These are phyloP conservation scores for Suhomyces anneliseae DNA, from an alignment of 1,139 yeast genomes.

Conservation along the genomic window DNA sequence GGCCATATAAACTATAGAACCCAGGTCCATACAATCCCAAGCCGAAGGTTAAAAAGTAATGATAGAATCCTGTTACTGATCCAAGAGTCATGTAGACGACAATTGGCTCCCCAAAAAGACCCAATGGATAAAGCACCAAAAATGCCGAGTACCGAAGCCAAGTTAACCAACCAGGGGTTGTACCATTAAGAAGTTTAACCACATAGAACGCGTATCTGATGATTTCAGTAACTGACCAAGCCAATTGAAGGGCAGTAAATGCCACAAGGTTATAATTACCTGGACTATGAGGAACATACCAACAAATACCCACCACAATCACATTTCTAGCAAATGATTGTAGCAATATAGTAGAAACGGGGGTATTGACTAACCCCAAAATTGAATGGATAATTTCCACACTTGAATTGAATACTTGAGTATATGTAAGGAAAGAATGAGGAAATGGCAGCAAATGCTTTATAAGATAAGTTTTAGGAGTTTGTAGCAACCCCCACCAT, in stretches of 20 bases:
- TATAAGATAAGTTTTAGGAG: background rate
- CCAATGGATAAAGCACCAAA: slow-evolving; percentile 36
- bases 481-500: background rate
- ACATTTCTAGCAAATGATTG: slow-evolving; percentile 37
- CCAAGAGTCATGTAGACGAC: slow-evolving; percentile 31
- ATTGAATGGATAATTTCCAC: slow-evolving; percentile 29
- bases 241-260: slow-evolving; percentile 28
- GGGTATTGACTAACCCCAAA: slow-evolving; percentile 32
- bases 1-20: slow-evolving; percentile 28
- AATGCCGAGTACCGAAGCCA: slow-evolving; percentile 40
- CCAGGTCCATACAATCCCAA: slow-evolving; percentile 36
- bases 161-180: slow-evolving; percentile 22
- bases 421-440: slow-evolving; percentile 29
- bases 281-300: slow-evolving; percentile 30
- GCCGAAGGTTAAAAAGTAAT: slow-evolving; percentile 30
- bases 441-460: slow-evolving; percentile 19
- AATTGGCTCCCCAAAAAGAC: slow-evolving; percentile 31
- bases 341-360: slow-evolving; percentile 28
- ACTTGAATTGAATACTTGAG: slow-evolving; percentile 32
- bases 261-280: slow-evolving; percentile 30
- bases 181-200: slow-evolving; percentile 15
- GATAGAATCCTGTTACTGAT: slow-evolving; percentile 15
- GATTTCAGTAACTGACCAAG: slow-evolving; percentile 39
- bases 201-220: slow-evolving; percentile 33
- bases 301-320: slow-evolving; percentile 34